Conservation (phyloP, 176 grass and related monocot species). For the Oryza meridionalis region DNA sequence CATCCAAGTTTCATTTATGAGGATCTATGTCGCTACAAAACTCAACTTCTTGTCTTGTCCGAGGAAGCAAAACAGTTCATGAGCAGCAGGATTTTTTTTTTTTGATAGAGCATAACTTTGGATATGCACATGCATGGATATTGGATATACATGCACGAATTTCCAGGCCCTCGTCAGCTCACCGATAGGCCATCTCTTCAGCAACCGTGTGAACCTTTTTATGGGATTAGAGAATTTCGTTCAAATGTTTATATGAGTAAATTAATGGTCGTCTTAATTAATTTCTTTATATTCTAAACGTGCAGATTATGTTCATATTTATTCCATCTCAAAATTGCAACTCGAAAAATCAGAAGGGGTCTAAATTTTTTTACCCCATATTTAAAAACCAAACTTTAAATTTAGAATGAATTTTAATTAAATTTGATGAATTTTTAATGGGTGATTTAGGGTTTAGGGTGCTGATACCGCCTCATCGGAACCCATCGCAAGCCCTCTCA, state of each 20-base stretch:
- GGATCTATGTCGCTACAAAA: not conserved
- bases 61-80: not conserved
- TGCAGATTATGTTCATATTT: not conserved
- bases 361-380: too few relatives aligned
- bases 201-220: not conserved
- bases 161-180: not conserved
- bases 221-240: not conserved
- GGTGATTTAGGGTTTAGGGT: too few relatives aligned
- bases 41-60: not conserved
- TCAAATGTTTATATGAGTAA: not conserved
- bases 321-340: not conserved
- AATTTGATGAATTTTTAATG: too few relatives aligned
- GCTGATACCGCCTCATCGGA: too few relatives aligned
- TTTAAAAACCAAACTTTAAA: too few relatives aligned
- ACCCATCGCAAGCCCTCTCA: too few relatives aligned
- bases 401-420: too few relatives aligned
- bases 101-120: not conserved
- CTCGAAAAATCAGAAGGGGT: too few relatives aligned
- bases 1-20: constrained; percentile 8
- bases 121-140: not conserved
- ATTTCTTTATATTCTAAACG: not conserved
- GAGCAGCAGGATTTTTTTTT: not conserved
- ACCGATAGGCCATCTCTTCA: not conserved
- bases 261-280: not conserved
- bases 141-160: not conserved